Conservation (phyloP, 2,329 filamentous ascomycete genomes). For the Thermomyces lanuginosus region DNA sequence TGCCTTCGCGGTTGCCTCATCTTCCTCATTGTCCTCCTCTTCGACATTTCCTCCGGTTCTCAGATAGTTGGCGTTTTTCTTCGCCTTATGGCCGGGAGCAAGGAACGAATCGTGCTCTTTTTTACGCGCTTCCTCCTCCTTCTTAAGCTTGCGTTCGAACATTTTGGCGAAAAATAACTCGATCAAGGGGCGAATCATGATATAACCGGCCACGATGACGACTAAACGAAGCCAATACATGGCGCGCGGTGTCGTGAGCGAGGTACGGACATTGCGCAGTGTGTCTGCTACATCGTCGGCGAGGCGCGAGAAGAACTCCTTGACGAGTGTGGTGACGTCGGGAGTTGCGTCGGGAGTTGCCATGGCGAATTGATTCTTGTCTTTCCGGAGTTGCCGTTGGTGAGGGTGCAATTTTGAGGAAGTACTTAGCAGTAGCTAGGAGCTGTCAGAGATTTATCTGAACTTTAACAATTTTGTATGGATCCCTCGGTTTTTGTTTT, state of each 20-base stretch:
- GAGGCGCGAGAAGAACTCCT: conserved; percentile 8
- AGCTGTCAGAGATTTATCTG: no score
- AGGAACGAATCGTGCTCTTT: conserved; percentile 25
- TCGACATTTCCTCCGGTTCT: conserved; percentile 30
- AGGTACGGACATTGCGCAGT: conserved; percentile 18
- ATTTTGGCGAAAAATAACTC: conserved; percentile 48
- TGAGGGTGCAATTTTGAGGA: no score
- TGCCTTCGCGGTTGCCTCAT: conserved; percentile 21
- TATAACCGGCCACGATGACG: conserved; percentile 53
- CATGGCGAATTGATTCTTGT: conserved; percentile 1
- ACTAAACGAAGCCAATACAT: conserved; percentile 45
- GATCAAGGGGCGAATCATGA: conserved; percentile 42
- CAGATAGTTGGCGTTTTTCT: conserved; percentile 46
- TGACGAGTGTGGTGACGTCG: conserved; percentile 2
- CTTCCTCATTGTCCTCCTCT: conserved; percentile 20
- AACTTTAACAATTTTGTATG: no score
- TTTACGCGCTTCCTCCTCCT: conserved; percentile 47
- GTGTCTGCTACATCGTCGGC: conserved; percentile 9
- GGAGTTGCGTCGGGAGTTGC: conserved; percentile 2
- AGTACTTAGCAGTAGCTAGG: no score
- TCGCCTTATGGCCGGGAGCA: conserved; percentile 23
- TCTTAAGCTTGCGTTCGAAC: conserved; percentile 17
- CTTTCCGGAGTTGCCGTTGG: no score
- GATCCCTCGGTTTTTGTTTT: no score
- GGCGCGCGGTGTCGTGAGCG: conserved; percentile 22